Evolutionary conservation across 345 rosid genomes (phyloP), one percentile per base, ranked within the genome.

Genomic region (Physaria fendleri): DNA sequence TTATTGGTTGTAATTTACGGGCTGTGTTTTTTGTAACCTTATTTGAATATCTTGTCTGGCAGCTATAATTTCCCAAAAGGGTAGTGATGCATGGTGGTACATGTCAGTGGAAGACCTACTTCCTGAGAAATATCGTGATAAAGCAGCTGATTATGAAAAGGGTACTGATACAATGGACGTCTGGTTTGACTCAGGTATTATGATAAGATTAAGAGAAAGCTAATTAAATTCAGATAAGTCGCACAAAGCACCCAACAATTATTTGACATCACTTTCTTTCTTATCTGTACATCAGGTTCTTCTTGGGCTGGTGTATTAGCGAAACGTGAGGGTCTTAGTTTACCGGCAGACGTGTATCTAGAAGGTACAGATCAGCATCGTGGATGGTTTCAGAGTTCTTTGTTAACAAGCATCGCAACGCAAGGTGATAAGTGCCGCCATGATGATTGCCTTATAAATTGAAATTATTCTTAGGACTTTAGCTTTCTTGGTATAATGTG

Each of bases 281-380:
- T 21, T 28, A 46, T 49, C 15, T 51, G 47, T 51, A 33, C 51
- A 54, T 11, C 78, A 86, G 96, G 98, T 54, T 85, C 98, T 46
- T 92, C 98, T 47, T 92, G 95, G 98, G 96, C 95, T 72, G 90
- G 93, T 57, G 90, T 92, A 43, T 51, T 88, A 74, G 85, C 80
- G 43, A 76, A 82, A 82, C 78, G 90, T 12, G 76, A 68, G 25
- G 76, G 73, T 66, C 84, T 84, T 75, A 72, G 55, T 66, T 83
- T 76, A 62, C 96, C 96, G 12, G 98, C 95, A 48, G 96, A 92
- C 56, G 68, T 92, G 50, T 92, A 85, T 76, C 89, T 92, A 67
- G 98, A 92, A 78, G 96, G 98, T 48, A 79, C 98, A 66, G 96
- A 92, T 78, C 98, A 92, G 77, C 96, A 92, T 74, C 95, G 96